Percentiles rank a stretch among this genome's conserved stretches.
These are phyloP conservation scores for Spergularia bocconei DNA, from an alignment of 148 eudicot genomes.

Conservation along the genomic window DNA sequence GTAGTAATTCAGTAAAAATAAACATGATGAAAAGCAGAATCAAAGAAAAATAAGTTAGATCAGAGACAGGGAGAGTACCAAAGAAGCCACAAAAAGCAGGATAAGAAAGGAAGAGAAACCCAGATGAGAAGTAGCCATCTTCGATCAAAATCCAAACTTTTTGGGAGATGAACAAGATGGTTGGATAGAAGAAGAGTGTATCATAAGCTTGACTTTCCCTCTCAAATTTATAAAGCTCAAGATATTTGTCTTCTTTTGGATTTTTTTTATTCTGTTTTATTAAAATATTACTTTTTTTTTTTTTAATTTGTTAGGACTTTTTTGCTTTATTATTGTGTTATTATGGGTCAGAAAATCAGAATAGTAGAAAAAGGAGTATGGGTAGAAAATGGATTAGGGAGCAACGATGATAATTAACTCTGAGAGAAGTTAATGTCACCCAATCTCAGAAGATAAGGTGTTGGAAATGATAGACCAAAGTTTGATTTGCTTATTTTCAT, in stretches of 20 bases:
- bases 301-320: too few relatives aligned
- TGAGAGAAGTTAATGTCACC: background rate
- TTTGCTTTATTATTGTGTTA: too few relatives aligned
- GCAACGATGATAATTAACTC: constrained; percentile 6
- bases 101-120: constrained; percentile 17
- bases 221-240: constrained; percentile 7
- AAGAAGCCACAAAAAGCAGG: constrained; percentile 19
- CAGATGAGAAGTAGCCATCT: constrained; percentile 23
- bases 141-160: constrained; percentile 10
- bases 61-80: constrained; percentile 23
- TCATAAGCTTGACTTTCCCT: background rate
- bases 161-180: constrained; percentile 9
- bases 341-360: too few relatives aligned
- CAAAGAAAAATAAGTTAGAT: background rate
- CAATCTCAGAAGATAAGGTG: constrained; percentile 36
- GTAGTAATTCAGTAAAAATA: background rate
- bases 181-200: background rate
- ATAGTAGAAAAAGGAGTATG: background rate
- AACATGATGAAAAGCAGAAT: background rate
- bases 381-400: background rate
- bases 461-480: constrained; percentile 12
- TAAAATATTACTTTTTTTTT: too few relatives aligned
- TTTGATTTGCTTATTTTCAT: too few relatives aligned
- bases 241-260: background rate
- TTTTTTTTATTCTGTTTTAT: background rate